Evolutionary conservation across 139 green algal genomes (phyloP), one percentile per base, ranked within the genome.

Genomic region (Chlamydomonas incerta): DNA sequence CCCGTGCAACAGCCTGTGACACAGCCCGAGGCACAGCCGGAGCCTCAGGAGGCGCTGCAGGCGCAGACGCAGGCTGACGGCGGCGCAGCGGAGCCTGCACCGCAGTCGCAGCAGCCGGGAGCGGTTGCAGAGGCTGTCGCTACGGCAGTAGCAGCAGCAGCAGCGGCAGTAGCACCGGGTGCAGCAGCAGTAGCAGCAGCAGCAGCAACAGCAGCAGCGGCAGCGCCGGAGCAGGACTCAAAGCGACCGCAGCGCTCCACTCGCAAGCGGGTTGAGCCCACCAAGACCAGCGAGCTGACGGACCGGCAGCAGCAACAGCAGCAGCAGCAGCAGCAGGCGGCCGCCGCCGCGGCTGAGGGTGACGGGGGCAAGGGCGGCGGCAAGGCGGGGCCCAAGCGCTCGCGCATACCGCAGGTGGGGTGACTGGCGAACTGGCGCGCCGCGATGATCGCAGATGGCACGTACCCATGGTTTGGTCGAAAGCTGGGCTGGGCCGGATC

Each of bases 331-430:
- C 55, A 55, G 52, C 55, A 47, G 72, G 26, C 50, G 17, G 31
- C 3, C 1, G 71, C 11, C 13, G 71, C 28, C 28, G 26, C 35
- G 34, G 34, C 33, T 33, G 34, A 13, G 69, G 69, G 21, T 33
- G 69, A 18, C 34, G 69, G 69, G 34, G 35, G 69, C 37, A 8
- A 35, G 69, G 69, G 28, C 34, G 69, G 69, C 69, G 35, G 69
- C 37, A 8, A 55, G 15, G 31, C 26, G 71, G 71, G 6, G 14
- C n/a, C 79, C 29, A 85, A 85, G 79, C 79, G 79, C 34, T 75
- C 79, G 4, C 69, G 79, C 18, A 66, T 57, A 10, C 79, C 73
- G 37, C 65, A 85, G 79, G 79, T 75, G 26, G 0, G 66, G 8
- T 24, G 13, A n/a, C 8, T 29, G 15, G 57, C 10, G 15, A 17